Base-by-base conservation (phyloP, 495 filamentous ascomycete genomes). In the Penicillium desertorum region DNA sequence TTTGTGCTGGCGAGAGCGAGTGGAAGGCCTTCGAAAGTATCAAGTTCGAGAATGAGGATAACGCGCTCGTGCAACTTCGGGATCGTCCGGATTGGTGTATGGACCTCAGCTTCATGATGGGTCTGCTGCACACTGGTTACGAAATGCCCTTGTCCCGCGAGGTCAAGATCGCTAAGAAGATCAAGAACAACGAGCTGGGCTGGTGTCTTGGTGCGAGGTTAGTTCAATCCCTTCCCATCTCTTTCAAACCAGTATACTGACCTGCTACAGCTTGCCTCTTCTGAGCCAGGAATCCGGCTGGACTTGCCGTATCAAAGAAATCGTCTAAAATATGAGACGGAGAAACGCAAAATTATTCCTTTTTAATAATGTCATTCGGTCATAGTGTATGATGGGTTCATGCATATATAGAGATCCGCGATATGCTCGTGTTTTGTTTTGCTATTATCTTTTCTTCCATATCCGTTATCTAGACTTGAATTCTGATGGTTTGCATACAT, bases 131-230 rank as follows among this genome's bases (percentile, higher is more conserved):
- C 71, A 97, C 92, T 1, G 94, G 94, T 19, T 98, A 98, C 71
- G 94, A 96, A 62, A 98, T 98, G 92, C 92, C 92, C 5, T 81
- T 98, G 65, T 90, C 94, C 56, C 84, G 94, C 20, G 93, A 98
- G 75, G 92, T 98, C 52, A 90, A 88, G 80, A 95, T 96, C 63
- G 94, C 94, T 29, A 98, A 98, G 88, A 93, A 96, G 83, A 94
- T 98, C 63, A 93, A 93, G 79, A 86, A 86, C 34, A 96, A 96
- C 72, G 95, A 98, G 80, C 76, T 98, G 56, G 94, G 94, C 47
- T 98, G 94, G 94, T 97, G 92, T 76, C 78, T 98, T 71, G 94
- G 94, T 64, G 94, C 94, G 57, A 97, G 91, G 90, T 92, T 81
- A 75, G 59, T 63, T 49, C 22, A 43, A 29, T 48, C 23, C 23